Conservation (phyloP, 192 early-diverging fungal genomes). For the Martensiomyces pterosporus region DNA sequence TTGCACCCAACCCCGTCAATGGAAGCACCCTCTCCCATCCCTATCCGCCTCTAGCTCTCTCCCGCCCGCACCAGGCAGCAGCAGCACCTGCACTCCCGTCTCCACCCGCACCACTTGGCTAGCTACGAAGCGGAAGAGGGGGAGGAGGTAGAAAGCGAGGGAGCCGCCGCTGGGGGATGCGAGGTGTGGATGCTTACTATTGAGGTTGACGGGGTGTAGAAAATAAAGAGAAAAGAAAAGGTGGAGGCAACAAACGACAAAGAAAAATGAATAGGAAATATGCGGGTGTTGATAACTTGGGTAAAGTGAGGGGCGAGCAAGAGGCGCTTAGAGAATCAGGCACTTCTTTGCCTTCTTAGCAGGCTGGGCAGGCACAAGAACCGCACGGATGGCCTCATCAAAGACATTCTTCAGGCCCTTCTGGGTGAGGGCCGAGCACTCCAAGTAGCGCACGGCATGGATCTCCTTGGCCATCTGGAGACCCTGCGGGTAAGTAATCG, state of each 20-base stretch:
- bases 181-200: too few species aligned
- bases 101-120: too few species aligned
- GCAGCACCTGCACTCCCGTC: too few species aligned
- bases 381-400: conserved; percentile 96
- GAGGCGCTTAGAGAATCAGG: conserved; percentile 59
- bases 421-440: conserved; percentile 97
- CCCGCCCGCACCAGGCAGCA: too few species aligned
- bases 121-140: too few species aligned
- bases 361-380: conserved; percentile 68
- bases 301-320: background rate
- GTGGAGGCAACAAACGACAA: too few species aligned
- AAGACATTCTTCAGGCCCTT: conserved; percentile 98
- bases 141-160: too few species aligned
- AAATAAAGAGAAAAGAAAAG: background rate
- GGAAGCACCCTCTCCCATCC: too few species aligned
- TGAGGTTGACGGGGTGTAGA: background rate
- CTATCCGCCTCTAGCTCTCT: too few species aligned
- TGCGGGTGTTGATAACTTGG: background rate
- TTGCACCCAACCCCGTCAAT: too few species aligned
- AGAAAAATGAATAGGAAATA: background rate
- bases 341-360: conserved; percentile 70
- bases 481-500: conserved; percentile 86
- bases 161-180: too few species aligned
- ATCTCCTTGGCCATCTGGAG: conserved; percentile 87
- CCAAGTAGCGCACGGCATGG: conserved; percentile 86